phyloP scores from a whole-genome alignment of 805 yeast genomes.

The Metschnikowia rubicola region DNA sequence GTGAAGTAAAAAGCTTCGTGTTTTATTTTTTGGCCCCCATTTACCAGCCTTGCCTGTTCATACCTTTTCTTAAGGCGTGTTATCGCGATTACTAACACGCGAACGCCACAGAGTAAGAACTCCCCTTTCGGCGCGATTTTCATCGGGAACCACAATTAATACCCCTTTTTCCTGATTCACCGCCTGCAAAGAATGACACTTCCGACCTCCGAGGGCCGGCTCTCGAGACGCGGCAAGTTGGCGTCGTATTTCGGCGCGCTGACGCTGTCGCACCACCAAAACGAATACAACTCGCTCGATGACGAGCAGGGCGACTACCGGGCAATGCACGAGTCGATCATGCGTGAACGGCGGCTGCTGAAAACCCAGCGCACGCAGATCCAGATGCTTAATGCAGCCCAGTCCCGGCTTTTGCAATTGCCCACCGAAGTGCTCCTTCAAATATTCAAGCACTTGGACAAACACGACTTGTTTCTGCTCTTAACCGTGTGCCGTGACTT shows the following conservation, averaged over 20 bases:
- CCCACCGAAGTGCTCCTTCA: conserved; percentile 63
- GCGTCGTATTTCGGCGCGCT: conserved; percentile 14
- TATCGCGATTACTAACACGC: neutral
- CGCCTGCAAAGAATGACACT: conserved; percentile 1
- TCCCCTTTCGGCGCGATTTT: neutral
- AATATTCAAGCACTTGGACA: conserved; percentile 60
- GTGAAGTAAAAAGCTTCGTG: neutral
- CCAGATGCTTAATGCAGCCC: conserved; percentile 22
- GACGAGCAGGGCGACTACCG: conserved; percentile 32
- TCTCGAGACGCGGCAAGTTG: conserved; percentile 13
- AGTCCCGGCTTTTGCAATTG: conserved; percentile 42
- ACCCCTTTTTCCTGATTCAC: too few relatives aligned
- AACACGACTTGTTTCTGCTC: conserved; percentile 58
- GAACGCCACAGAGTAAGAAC: too few relatives aligned
- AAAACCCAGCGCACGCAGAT: conserved; percentile 20
- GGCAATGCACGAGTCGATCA: conserved; percentile 34
- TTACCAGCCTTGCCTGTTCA: neutral
- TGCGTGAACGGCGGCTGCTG: conserved; percentile 25
- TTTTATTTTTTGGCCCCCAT: too few relatives aligned
- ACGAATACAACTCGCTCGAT: conserved; percentile 23
- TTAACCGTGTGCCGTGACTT: conserved; percentile 77
- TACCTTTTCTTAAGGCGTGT: neutral
- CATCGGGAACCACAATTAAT: neutral
- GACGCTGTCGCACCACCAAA: conserved; percentile 8
- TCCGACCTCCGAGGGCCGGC: conserved; percentile 7